Percentiles rank a stretch among this genome's conserved stretches.
Conservation (phyloP, 2,329 filamentous ascomycete species). For the Arthroderma sp. region DNA sequence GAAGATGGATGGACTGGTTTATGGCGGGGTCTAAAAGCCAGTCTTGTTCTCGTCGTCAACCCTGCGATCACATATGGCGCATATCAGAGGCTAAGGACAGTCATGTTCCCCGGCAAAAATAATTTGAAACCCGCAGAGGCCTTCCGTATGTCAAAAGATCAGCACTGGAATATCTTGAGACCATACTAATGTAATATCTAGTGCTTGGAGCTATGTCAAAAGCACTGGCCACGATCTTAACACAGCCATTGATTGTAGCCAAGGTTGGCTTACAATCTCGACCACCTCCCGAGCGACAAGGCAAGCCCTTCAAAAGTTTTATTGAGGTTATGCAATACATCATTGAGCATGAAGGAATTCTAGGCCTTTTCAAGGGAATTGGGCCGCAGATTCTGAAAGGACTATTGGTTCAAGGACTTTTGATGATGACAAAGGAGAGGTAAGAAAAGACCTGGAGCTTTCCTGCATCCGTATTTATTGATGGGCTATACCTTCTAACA, state of each 20-base stretch:
- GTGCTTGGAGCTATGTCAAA: conserved; percentile 91
- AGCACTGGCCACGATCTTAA: conserved; percentile 75
- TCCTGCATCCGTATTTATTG: background rate
- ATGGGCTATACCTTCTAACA: background rate
- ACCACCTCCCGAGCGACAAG: conserved; percentile 68
- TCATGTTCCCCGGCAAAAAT: conserved; percentile 63
- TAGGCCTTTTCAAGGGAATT: conserved; percentile 93
- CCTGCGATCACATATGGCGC: conserved; percentile 96
- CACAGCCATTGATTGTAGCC: conserved; percentile 91
- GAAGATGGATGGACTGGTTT: conserved; percentile 81
- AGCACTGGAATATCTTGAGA: conserved; percentile 6
- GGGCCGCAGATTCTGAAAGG: conserved; percentile 89
- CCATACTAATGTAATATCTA: conserved; percentile 23
- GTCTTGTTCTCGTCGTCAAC: conserved; percentile 87
- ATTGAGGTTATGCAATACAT: conserved; percentile 93
- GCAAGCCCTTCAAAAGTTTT: conserved; percentile 88
- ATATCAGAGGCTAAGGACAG: conserved; percentile 73
- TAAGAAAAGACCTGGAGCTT: conserved; percentile 28
- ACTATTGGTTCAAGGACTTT: conserved; percentile 78
- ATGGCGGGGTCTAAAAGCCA: conserved; percentile 92
- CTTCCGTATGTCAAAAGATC: conserved; percentile 54
- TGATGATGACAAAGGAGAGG: conserved; percentile 99
- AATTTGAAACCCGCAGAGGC: conserved; percentile 73
- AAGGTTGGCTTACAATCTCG: conserved; percentile 94
- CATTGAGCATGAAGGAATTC: conserved; percentile 66